Evolutionary conservation across 805 yeast species (phyloP), one percentile per base, ranked within the genome.

Genomic region (Yarrowia yakushimensis): DNA sequence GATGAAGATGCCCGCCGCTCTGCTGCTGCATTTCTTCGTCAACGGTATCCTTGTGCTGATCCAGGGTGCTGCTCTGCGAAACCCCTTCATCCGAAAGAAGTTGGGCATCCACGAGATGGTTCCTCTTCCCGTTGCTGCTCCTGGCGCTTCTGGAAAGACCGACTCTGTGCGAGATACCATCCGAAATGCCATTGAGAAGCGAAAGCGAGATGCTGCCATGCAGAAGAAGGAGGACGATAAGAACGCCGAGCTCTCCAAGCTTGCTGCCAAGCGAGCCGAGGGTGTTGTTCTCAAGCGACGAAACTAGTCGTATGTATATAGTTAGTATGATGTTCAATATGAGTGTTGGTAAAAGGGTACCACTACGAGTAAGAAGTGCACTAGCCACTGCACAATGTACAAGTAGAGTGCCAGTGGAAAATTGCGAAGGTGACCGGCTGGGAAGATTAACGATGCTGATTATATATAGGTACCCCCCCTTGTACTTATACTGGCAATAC

Each of bases 1-100:
- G 4, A 88, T 88, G 87, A 81, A 85, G 60, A 81, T 93, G 70
- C 86, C 96, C 1, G 83, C 96, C 1, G 96, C 88, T 37, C 90
- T 91, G 34, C 86, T 92, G 66, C 78, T 90, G 57, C 94, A 92
- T 72, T 90, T 93, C 74, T 86, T 93, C 6, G 84, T 88, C 36
- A 90, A 91, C 72, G 89, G 96, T 63, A 66, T 84, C 13, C 83
- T 83, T 68, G 88, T 97, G 0, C 81, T 88, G 55, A 50, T 82
- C 18, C 98, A 93, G 77, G 83, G 93, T 11, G 71, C 82, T 57
- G 69, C 87, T 23, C 79, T 94, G 69, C 84, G 87, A 73, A 81
- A 79, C 65, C 75, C 80, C 60, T 67, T 74, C 62, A 82, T 88
- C 69, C 82, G 97, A 75, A 23, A 34, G 34, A 25, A 5, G 54